Evolutionary conservation across 2,329 filamentous ascomycete species (phyloP).

Genomic region (Exophiala oligosperma): DNA sequence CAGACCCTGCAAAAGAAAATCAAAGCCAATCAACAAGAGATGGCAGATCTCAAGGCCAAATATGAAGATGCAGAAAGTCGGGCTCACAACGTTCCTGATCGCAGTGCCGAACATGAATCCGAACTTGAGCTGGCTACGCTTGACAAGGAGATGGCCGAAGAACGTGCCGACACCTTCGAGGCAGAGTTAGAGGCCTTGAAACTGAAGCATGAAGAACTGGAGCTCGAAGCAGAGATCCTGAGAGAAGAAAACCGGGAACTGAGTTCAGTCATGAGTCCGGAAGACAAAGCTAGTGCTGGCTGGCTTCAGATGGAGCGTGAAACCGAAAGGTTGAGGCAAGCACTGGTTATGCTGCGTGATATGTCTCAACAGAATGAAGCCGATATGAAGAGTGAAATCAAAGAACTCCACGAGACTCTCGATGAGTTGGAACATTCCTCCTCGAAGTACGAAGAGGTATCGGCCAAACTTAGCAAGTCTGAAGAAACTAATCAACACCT

Average conservation of each 20-base stretch:
- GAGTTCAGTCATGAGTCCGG: slow-evolving; percentile 78
- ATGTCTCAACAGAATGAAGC: slow-evolving; percentile 82
- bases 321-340: slow-evolving; percentile 84
- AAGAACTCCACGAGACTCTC: slow-evolving; percentile 70
- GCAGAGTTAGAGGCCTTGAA: slow-evolving; percentile 77
- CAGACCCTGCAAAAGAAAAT: slow-evolving; percentile 89
- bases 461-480: slow-evolving; percentile 70
- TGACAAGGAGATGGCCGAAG: slow-evolving; percentile 95
- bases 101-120: slow-evolving; percentile 81
- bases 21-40: slow-evolving; percentile 79
- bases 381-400: slow-evolving; percentile 74
- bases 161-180: slow-evolving; percentile 80
- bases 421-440: slow-evolving; percentile 67
- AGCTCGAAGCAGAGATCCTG: slow-evolving; percentile 84
- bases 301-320: slow-evolving; percentile 91
- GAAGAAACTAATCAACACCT: slow-evolving; percentile 81
- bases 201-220: slow-evolving; percentile 75
- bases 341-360: slow-evolving; percentile 79
- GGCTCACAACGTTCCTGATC: slow-evolving; percentile 59
- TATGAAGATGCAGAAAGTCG: slow-evolving; percentile 73
- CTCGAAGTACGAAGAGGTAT: slow-evolving; percentile 67
- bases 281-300: slow-evolving; percentile 81
- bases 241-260: slow-evolving; percentile 84
- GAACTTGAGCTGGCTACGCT: slow-evolving; percentile 83
- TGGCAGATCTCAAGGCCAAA: slow-evolving; percentile 71